Conservation (phyloP, 2,329 filamentous ascomycete genomes). For the Aschersonia sp. region DNA sequence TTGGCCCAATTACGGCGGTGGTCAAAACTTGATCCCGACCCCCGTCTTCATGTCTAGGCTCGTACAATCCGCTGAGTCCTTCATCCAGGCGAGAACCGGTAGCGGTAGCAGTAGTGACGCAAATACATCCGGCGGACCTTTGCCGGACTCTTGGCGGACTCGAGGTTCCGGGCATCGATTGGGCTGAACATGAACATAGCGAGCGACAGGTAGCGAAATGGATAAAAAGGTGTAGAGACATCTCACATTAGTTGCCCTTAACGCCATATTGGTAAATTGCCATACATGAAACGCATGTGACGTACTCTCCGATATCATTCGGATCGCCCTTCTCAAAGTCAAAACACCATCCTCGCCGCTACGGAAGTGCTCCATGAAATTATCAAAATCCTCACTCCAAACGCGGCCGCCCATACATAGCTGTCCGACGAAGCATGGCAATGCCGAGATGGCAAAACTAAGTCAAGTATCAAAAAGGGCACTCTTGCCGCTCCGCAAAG, state of each 20-base stretch:
- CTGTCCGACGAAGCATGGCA: not conserved
- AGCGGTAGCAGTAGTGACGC: slow-evolving; percentile 31
- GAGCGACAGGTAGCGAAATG: not conserved
- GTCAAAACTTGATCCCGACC: slow-evolving; percentile 60
- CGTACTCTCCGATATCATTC: too few species aligned
- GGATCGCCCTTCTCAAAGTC: too few species aligned
- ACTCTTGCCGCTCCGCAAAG: slow-evolving; percentile 20
- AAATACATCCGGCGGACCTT: slow-evolving; percentile 29
- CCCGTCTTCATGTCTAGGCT: slow-evolving; percentile 57
- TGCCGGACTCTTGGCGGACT: slow-evolving; percentile 50
- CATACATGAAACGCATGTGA: too few species aligned
- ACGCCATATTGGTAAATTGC: not conserved
- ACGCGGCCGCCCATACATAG: too few species aligned
- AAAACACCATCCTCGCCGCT: too few species aligned
- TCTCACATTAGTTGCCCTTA: not conserved
- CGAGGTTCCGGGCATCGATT: slow-evolving; percentile 49
- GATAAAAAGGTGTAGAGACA: not conserved
- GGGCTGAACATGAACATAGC: slow-evolving; percentile 23
- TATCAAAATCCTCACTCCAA: not conserved
- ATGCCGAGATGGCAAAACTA: not conserved
- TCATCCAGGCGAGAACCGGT: slow-evolving; percentile 23
- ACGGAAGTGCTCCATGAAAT: too few species aligned
- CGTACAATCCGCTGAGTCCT: slow-evolving; percentile 31
- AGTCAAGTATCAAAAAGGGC: slow-evolving; percentile 15
- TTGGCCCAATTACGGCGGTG: slow-evolving; percentile 81